A percentile compares a stretch with the other conserved stretches of the same genome.
Conservation (phyloP, 1,284 basidiomycete genomes). For the Anthracocystis panici-leucophaei region DNA sequence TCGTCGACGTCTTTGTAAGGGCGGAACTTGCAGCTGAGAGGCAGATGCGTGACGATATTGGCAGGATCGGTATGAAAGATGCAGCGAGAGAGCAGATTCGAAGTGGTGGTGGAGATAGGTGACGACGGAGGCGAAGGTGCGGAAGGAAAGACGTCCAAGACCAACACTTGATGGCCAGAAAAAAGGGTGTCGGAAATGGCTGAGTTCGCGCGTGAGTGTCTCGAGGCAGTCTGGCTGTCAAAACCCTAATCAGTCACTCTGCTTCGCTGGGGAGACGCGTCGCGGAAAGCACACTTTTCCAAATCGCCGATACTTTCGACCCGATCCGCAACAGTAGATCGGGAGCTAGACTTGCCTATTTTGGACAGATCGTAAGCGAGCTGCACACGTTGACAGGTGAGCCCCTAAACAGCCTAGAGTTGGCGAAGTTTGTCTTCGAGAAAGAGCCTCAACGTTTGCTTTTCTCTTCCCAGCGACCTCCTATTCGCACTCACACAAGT, state of each 20-base stretch:
- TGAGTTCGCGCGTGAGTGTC: constrained; percentile 11
- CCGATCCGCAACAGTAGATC: constrained; percentile 3
- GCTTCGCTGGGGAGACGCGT: constrained; percentile 14
- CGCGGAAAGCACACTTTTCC: constrained; percentile 22
- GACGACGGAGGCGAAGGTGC: constrained; percentile 1
- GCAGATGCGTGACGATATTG: no score
- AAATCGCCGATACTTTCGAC: constrained; percentile 1
- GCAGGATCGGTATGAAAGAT: background rate
- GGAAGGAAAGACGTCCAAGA: constrained; percentile 16
- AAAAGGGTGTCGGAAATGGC: background rate
- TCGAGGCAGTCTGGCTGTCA: constrained; percentile 4
- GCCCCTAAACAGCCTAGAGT: constrained; percentile 28
- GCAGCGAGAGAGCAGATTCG: background rate
- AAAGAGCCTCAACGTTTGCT: constrained; percentile 5
- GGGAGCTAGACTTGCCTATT: constrained; percentile 13
- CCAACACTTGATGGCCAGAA: constrained; percentile 27
- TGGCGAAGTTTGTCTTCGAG: constrained; percentile 24
- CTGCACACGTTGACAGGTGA: constrained; percentile 27
- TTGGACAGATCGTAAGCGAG: constrained; percentile 17
- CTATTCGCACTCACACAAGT: constrained; percentile 8
- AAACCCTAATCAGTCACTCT: constrained; percentile 3
- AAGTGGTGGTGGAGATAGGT: background rate
- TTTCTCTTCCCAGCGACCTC: constrained; percentile 19
- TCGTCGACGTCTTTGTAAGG: background rate
- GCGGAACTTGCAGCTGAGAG: no score